Conservation (phyloP, 192 early-diverging fungal genomes). For the Geranomyces variabilis region DNA sequence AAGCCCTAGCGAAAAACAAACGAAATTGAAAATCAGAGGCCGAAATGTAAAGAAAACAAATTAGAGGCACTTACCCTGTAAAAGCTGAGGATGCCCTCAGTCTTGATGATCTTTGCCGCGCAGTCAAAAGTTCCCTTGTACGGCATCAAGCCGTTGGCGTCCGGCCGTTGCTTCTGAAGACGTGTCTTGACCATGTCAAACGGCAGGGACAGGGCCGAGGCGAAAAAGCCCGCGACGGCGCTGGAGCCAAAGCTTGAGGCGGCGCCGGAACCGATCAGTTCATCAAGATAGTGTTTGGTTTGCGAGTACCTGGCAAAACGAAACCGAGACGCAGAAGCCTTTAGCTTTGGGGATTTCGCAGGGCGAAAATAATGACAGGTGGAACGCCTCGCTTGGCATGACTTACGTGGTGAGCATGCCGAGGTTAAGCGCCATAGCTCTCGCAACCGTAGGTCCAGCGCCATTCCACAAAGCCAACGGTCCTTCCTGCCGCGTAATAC, state of each 20-base stretch:
- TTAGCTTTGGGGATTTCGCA: no score
- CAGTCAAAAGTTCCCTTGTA: constrained; percentile 58
- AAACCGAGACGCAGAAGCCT: background rate
- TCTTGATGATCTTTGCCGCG: constrained; percentile 47
- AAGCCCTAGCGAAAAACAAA: constrained; percentile 45
- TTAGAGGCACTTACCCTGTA: constrained; percentile 40
- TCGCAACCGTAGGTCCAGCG: constrained; percentile 49
- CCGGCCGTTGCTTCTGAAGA: constrained; percentile 56
- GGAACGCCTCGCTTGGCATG: background rate
- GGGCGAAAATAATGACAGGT: no score
- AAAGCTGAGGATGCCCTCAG: constrained; percentile 53
- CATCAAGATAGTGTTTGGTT: constrained; percentile 47
- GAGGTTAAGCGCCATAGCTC: constrained; percentile 57
- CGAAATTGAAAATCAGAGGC: constrained; percentile 1
- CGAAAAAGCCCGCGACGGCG: constrained; percentile 61
- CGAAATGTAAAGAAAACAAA: background rate
- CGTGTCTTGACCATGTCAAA: constrained; percentile 64
- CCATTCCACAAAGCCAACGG: constrained; percentile 52
- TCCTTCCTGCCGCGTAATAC: constrained; percentile 50
- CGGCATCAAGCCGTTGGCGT: constrained; percentile 39
- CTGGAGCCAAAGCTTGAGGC: constrained; percentile 46
- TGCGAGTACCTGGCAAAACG: constrained; percentile 44
- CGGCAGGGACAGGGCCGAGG: constrained; percentile 55
- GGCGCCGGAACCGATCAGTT: constrained; percentile 36
- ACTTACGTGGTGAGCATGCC: constrained; percentile 55